phyloP scores from a whole-genome alignment of 1,284 basidiomycete species.

The Boletus semigastroideus region DNA sequence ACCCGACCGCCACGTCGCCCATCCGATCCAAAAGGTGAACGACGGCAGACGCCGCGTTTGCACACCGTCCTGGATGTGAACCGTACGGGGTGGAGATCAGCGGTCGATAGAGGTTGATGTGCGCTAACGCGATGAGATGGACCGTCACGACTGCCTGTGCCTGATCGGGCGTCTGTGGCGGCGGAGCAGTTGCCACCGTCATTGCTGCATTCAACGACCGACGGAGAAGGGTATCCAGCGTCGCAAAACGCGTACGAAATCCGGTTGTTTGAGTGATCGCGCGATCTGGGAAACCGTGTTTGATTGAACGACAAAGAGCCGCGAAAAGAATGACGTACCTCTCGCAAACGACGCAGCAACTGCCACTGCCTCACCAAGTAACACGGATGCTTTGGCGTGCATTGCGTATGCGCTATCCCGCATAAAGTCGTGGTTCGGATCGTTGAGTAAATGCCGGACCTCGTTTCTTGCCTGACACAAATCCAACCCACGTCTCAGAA shows the following conservation, averaged over 20 bases:
- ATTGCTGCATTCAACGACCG: constrained; percentile 28
- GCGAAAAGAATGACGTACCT: constrained; percentile 20
- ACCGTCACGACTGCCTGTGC: constrained; percentile 16
- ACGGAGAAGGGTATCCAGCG: constrained; percentile 36
- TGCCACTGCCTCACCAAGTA: constrained; percentile 34
- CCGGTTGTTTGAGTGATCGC: constrained; percentile 17
- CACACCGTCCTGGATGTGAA: constrained; percentile 29
- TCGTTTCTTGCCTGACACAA: constrained; percentile 18
- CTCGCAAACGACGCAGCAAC: constrained; percentile 27
- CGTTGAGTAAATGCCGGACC: constrained; percentile 28
- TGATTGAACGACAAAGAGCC: neutral
- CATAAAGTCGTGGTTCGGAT: constrained; percentile 17
- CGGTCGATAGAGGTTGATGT: constrained; percentile 39
- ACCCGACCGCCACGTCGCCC: neutral
- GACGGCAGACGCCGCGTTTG: constrained; percentile 24
- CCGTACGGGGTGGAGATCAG: constrained; percentile 23
- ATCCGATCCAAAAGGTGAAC: constrained; percentile 17
- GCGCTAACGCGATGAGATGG: constrained; percentile 33
- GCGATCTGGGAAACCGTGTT: constrained; percentile 18
- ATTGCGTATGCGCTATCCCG: constrained; percentile 22
- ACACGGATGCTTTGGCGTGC: constrained; percentile 33
- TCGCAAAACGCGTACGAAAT: constrained; percentile 31
- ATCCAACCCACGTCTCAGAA: neutral
- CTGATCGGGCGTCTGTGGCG: constrained; percentile 20
- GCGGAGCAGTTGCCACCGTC: constrained; percentile 6